Base-by-base conservation (phyloP, 2,329 filamentous ascomycete species). In the Dothideomycetes sp. region DNA sequence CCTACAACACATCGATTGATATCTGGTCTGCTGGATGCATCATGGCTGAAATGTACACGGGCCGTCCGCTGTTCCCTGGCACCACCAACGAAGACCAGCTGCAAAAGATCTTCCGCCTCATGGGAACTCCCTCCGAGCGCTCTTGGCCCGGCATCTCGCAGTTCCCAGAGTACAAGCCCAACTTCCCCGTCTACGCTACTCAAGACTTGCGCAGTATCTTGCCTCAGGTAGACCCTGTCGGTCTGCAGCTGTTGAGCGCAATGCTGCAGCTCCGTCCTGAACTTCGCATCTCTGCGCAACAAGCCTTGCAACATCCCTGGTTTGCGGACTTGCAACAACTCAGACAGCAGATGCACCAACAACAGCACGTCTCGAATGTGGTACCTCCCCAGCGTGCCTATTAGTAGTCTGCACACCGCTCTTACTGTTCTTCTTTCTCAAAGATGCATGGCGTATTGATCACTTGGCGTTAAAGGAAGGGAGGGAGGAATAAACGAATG, bases 1-100 rank as follows among this genome's bases (percentile, higher is more conserved):
- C 91, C 16, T 98, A 98, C 69, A 98, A 94, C 65, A 98, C 91
- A n/a, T 94, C 86, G 65, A 96, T 98, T 61, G 91, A 98, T 57
- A 96, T 98, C 59, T 98, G 91, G 91, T 94, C 86, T 5, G 91
- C 91, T 5, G 91, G 91, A 43, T 98, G 91, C 63, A 98, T 98
- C 70, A 96, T 98, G 91, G 91, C 91, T 8, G 91, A 98, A 65
- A 95, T 98, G 87, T 96, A 93, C 63, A 95, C 89, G 0, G 91
- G 91, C 4, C 77, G 91, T 13, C 91, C 91, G 0, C 74, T 98
- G 5, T 98, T 98, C 67, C 91, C 91, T 0, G 91, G 91, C 44
- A 98, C 91, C 2, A 95, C 91, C 25, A 98, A 98, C 61, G 91
- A 98, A 63, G 91, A 98, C 59, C 91, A 98, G 62, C 80, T 96